Evolutionary conservation across 2,329 filamentous ascomycete genomes (phyloP), one percentile per base, ranked within the genome.

Genomic region (Achaetomium macrosporum): DNA sequence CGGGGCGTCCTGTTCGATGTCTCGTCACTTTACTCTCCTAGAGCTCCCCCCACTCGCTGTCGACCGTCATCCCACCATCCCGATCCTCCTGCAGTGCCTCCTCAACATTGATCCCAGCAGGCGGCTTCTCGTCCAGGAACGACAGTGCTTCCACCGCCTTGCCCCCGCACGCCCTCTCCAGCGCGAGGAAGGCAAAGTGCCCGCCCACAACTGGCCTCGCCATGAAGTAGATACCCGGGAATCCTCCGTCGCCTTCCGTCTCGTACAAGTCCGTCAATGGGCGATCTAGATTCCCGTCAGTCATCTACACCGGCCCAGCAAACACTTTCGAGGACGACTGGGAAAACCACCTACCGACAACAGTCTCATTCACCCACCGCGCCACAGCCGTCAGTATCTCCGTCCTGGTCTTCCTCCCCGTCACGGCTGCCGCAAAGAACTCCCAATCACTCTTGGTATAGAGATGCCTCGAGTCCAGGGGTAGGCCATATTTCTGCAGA

Each of bases 361-460:
- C 74, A 1, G 89, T 95, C 70, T 95, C 88, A 64, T 93, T 95
- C 54, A 95, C 75, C 90, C 90, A 95, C 51, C 73, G 73, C 1
- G 88, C 87, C 39, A 93, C 85, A 16, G 82, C 79, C 55, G 88
- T 77, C 35, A 93, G 71, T 47, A 95, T 90, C 65, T 87, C 81
- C 2, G 77, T 76, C 50, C 89, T 78, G 1, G 87, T 86, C 53
- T 76, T 71, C 65, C 80, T 79, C 60, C 82, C 83, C 4, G 88
- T 81, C 5, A 95, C 85, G 1, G 89, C 87, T 43, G 90, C 89
- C 0, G 88, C 87, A 68, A 93, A 91, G 67, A 95, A 90, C 62
- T 93, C 85, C 90, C 90, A 95, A 70, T 95, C 90, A 30, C 85
- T 90, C 71, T 95, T 95, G 33, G 88, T 86, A 68, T 93, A 93